Evolutionary conservation across 2,329 filamentous ascomycete species (phyloP), one percentile per base, ranked within the genome.

Genomic region (Colletotrichum tanaceti): DNA sequence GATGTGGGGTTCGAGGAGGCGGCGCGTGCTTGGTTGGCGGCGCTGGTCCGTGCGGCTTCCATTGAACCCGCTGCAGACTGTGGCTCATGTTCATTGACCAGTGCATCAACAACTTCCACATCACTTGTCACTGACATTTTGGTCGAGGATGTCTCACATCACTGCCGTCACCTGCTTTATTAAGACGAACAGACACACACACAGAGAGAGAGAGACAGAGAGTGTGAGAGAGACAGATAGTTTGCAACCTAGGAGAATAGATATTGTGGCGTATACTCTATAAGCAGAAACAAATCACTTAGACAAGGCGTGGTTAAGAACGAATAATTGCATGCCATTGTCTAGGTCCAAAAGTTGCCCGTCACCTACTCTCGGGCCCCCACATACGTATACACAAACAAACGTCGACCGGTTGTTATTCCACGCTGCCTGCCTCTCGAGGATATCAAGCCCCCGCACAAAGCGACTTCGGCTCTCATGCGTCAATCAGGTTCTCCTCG

Each of bases 401-500:
- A 65, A 68, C 49, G 39, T 28, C 50, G 53, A 50, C 54, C 38
- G 53, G 58, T 63, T 32, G 50, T 22, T 49, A n/a, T 61, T 54
- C 58, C 44, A 61, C 49, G 20, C 50, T 41, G 50, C 44, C 68
- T 65, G 39, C 53, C 28, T 53, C 57, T 58, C n/a, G 50, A 70
- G 63, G 39, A 68, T 50, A 55, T 55, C 71, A 58, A 58, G 47
- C 53, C 14, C 47, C 43, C 54, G n/a, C 49, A 59, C 49, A 28
- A 28, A 44, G 47, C 53, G 32, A 43, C 41, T 14, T 38, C 55
- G 28, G 28, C 11, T 43, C 55, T 79, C 77, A 89, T 76, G 86
- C 85, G 74, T 90, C 87, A 77, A 90, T 87, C 72, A 90, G 79
- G 79, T 88, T 88, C 79, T 86, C 87, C 76, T 88, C 85, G 72